Conservation (phyloP, 2,329 filamentous ascomycete species). For the Nemania sp. region DNA sequence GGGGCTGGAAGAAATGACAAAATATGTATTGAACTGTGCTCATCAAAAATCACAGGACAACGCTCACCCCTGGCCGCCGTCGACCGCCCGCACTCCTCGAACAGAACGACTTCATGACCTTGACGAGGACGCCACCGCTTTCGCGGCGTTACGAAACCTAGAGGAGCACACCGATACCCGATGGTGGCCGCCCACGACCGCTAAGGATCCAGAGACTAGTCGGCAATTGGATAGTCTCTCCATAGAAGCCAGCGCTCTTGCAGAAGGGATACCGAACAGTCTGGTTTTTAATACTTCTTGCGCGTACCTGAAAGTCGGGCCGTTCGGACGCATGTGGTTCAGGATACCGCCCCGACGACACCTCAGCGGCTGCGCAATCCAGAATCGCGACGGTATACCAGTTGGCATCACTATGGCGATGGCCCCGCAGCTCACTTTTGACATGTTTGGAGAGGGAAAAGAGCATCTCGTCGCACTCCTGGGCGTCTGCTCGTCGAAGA, state of each 20-base stretch:
- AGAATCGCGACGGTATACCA: not conserved
- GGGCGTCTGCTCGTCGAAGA: constrained; percentile 7
- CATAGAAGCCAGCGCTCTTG: not conserved
- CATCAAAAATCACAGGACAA: constrained; percentile 2
- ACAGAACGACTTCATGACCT: constrained; percentile 7
- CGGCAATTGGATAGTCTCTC: not conserved
- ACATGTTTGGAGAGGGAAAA: not conserved
- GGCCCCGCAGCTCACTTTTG: constrained; percentile 5
- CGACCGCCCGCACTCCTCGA: not conserved
- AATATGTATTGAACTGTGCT: constrained; percentile 2
- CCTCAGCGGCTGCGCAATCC: constrained; percentile 4
- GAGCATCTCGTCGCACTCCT: constrained; percentile 10
- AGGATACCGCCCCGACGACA: constrained; percentile 6
- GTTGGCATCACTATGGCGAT: constrained; percentile 15
- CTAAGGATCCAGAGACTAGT: constrained; percentile 2
- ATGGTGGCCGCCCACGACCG: constrained; percentile 6
- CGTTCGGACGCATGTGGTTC: constrained; percentile 5
- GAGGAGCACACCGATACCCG: constrained; percentile 5
- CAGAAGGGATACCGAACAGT: constrained; percentile 1
- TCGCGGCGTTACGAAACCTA: constrained; percentile 11
- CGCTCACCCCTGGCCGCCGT: constrained; percentile 9
- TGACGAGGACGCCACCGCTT: constrained; percentile 5
- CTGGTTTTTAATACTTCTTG: constrained; percentile 12
- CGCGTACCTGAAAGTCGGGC: constrained; percentile 1
- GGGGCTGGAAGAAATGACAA: not conserved